phyloP scores from a whole-genome alignment of 1,139 yeast species.

The Blastobotrys indianensis region DNA sequence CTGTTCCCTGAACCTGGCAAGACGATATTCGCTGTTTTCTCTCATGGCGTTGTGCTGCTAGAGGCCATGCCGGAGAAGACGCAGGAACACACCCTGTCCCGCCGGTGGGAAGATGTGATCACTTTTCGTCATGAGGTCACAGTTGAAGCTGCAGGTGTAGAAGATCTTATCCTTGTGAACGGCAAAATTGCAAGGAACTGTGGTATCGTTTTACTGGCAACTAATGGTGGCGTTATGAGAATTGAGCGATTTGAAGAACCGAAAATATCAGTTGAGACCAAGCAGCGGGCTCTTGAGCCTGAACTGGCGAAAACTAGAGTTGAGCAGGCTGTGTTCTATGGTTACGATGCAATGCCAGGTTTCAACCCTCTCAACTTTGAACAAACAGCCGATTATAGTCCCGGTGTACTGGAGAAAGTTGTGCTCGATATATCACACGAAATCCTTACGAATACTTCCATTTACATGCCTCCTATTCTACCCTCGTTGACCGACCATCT shows the following conservation, averaged over 20 bases:
- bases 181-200: conserved; percentile 30
- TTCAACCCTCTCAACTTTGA: conserved; percentile 52
- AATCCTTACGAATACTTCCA: conserved; percentile 45
- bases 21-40: conserved; percentile 60
- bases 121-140: conserved; percentile 48
- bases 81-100: conserved; percentile 32
- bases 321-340: conserved; percentile 73
- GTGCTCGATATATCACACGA: conserved; percentile 47
- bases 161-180: conserved; percentile 30
- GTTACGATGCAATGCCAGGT: conserved; percentile 32
- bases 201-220: conserved; percentile 52
- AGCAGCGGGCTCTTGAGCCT: conserved; percentile 21
- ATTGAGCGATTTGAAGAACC: conserved; percentile 44
- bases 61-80: conserved; percentile 49
- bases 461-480: conserved; percentile 42
- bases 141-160: conserved; percentile 59
- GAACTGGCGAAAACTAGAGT: conserved; percentile 60
- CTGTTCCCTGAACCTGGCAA: conserved; percentile 55
- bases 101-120: conserved; percentile 77
- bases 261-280: conserved; percentile 12
- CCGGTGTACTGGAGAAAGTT: conserved; percentile 44
- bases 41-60: conserved; percentile 57
- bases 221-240: conserved; percentile 57
- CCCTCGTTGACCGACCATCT: conserved; percentile 43
- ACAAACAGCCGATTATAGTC: conserved; percentile 33